Conservation (phyloP, 768 basidiomycete genomes). For the Postia placenta region DNA sequence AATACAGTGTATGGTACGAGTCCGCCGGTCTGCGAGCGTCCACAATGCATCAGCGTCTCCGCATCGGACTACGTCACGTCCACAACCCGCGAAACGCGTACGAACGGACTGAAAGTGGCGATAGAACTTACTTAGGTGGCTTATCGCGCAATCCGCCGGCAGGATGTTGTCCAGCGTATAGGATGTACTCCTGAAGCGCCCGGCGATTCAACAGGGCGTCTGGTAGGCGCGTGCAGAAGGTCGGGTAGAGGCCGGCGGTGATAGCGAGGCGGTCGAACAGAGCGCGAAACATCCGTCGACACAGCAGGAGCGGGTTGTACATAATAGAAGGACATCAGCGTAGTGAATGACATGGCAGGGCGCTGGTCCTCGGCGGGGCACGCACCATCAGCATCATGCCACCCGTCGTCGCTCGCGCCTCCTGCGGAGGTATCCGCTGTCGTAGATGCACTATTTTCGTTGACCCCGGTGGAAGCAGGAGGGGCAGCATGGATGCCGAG, state of each 20-base stretch:
- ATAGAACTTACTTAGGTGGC: slow-evolving; percentile 75
- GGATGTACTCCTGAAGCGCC: slow-evolving; percentile 83
- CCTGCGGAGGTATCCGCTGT: no score
- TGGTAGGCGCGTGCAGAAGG: slow-evolving; percentile 5
- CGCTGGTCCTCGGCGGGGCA: not conserved
- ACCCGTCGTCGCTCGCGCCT: slow-evolving; percentile 38
- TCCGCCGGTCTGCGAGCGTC: slow-evolving; percentile 63
- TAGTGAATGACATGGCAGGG: not conserved
- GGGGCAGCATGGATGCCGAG: slow-evolving; percentile 27
- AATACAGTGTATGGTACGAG: slow-evolving; percentile 92
- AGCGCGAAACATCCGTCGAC: not conserved
- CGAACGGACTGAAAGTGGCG: no score
- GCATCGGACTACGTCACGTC: no score
- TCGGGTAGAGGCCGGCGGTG: not conserved
- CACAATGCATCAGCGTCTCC: not conserved
- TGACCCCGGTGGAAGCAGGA: not conserved
- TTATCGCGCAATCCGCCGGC: slow-evolving; percentile 91
- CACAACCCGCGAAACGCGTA: not conserved
- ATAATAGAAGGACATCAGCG: not conserved
- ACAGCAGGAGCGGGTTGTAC: not conserved
- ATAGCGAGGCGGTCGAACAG: not conserved
- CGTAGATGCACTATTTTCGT: no score
- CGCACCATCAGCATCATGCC: slow-evolving; percentile 72
- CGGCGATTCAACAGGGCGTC: slow-evolving; percentile 51
- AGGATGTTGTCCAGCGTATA: slow-evolving; percentile 80